Conservation (phyloP, 768 basidiomycete species). For the Boletus edulis region DNA sequence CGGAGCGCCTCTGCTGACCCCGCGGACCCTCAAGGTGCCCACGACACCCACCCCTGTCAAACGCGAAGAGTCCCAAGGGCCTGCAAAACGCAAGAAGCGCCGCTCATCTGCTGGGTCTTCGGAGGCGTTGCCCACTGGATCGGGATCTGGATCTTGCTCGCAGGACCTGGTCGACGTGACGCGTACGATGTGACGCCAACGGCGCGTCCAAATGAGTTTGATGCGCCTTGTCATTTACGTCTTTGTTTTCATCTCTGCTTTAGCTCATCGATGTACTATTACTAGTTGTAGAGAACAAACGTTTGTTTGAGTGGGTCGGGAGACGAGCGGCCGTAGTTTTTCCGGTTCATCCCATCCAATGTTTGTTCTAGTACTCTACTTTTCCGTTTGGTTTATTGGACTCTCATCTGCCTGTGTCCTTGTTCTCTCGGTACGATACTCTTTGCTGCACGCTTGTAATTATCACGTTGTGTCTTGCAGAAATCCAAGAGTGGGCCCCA, state of each 20-base stretch:
- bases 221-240: background rate
- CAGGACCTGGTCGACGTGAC: constrained; percentile 1
- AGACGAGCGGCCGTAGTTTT: constrained; percentile 6
- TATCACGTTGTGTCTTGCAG: background rate
- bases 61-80: constrained; percentile 5
- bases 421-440: background rate
- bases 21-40: background rate
- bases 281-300: background rate
- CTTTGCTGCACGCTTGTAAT: background rate
- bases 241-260: background rate
- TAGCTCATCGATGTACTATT: too few species aligned
- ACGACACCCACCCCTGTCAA: background rate
- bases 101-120: background rate
- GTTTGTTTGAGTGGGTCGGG: background rate
- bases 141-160: background rate
- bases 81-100: constrained; percentile 15
- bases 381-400: background rate
- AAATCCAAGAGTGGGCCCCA: background rate
- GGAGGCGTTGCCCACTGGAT: background rate
- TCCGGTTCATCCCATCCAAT: background rate
- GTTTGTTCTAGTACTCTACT: background rate
- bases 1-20: background rate
- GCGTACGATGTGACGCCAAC: too few species aligned
- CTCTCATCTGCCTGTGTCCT: background rate
- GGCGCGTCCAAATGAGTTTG: too few species aligned